Conservation (phyloP, 2,329 filamentous ascomycete genomes). For the Fusarium dlaminii region DNA sequence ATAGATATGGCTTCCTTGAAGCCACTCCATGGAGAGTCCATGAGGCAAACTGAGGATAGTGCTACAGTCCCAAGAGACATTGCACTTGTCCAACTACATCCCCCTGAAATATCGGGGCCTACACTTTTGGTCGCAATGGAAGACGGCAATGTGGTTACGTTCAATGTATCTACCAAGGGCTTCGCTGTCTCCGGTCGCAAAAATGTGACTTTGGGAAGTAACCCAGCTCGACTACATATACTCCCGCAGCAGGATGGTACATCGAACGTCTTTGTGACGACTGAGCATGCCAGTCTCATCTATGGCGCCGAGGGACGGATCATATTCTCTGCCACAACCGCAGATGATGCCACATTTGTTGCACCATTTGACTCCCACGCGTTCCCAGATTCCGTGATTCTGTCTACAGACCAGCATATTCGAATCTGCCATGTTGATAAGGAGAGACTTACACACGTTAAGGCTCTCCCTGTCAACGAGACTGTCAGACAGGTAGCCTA, state of each 20-base stretch:
- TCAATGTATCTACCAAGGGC: constrained; percentile 71
- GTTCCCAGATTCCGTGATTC: constrained; percentile 81
- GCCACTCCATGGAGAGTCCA: constrained; percentile 70
- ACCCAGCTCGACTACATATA: constrained; percentile 82
- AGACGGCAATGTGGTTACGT: constrained; percentile 90
- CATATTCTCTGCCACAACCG: constrained; percentile 92
- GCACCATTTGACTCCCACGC: constrained; percentile 84
- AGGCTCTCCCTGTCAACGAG: constrained; percentile 79
- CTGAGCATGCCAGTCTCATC: constrained; percentile 92
- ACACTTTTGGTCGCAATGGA: constrained; percentile 91
- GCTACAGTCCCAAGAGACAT: constrained; percentile 86
- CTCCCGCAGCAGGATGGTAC: constrained; percentile 74
- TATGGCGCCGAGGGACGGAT: constrained; percentile 89
- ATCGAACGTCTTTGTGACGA: constrained; percentile 89
- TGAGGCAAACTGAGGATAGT: constrained; percentile 70
- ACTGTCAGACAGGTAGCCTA: constrained; percentile 90
- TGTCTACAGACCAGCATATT: constrained; percentile 80
- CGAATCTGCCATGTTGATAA: constrained; percentile 85
- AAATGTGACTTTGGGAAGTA: constrained; percentile 84
- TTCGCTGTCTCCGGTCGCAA: constrained; percentile 76
- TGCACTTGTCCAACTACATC: constrained; percentile 80
- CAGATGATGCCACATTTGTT: constrained; percentile 83
- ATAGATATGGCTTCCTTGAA: constrained; percentile 74
- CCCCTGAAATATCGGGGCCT: constrained; percentile 64
- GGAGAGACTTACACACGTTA: constrained; percentile 88